A percentile compares a stretch with the other conserved stretches of the same genome.
Evolutionary conservation across 2,329 filamentous ascomycete genomes (phyloP).

Genomic region (Nigrospora sphaerica): DNA sequence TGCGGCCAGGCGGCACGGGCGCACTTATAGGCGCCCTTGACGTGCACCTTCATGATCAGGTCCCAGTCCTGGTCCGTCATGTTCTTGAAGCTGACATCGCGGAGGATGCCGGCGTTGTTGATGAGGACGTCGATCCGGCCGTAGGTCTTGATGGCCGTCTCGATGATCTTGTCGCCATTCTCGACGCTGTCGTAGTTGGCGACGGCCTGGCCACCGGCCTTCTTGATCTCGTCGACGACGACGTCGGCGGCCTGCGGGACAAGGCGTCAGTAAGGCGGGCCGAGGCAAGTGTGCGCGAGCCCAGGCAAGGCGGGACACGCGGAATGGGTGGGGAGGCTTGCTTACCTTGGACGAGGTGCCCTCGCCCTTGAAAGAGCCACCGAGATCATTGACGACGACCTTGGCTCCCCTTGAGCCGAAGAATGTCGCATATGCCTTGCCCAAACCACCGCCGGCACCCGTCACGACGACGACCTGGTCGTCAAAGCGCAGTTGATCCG

Average conservation of each 20-base stretch:
- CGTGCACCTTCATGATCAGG: conserved; percentile 84
- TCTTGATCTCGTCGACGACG: conserved; percentile 76
- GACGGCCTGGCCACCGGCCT: conserved; percentile 87
- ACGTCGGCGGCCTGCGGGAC: conserved; percentile 65
- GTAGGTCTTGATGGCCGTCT: conserved; percentile 72
- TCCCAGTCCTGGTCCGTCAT: conserved; percentile 98
- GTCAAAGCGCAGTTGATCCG: conserved; percentile 60
- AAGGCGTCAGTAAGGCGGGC: background rate
- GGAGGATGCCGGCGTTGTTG: conserved; percentile 95
- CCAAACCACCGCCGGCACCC: conserved; percentile 75
- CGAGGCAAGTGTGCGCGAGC: background rate
- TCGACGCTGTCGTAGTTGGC: conserved; percentile 97
- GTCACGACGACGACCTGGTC: conserved; percentile 86
- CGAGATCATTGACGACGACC: conserved; percentile 94
- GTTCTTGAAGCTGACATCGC: conserved; percentile 97
- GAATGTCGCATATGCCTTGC: conserved; percentile 79
- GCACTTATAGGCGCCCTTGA: conserved; percentile 93
- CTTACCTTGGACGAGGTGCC: conserved; percentile 77
- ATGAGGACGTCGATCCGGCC: conserved; percentile 90
- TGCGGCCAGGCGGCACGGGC: conserved; percentile 91
- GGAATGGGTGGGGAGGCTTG: conserved; percentile 1
- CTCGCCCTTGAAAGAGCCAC: conserved; percentile 88
- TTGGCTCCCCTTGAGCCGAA: conserved; percentile 88
- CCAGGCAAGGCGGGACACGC: background rate
- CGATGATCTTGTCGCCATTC: conserved; percentile 89